Evolutionary conservation across 2,329 filamentous ascomycete species (phyloP).

Genomic region (Curvularia sp.): DNA sequence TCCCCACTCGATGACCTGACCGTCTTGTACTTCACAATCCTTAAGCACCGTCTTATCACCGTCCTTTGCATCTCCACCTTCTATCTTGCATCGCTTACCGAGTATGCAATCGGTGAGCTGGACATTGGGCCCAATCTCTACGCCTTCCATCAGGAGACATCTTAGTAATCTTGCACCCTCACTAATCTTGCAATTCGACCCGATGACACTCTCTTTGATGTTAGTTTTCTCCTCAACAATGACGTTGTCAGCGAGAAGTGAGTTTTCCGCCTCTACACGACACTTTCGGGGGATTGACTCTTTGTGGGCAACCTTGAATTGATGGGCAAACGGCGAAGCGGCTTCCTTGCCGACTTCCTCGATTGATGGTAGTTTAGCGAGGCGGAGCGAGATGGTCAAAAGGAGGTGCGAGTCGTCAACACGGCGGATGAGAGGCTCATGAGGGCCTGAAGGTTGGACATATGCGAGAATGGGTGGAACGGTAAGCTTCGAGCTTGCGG

Average conservation of each 20-base stretch:
- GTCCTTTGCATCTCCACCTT: conserved; percentile 69
- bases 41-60: conserved; percentile 66
- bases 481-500: conserved; percentile 49
- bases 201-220: conserved; percentile 92
- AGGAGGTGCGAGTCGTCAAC: conserved; percentile 88
- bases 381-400: conserved; percentile 79
- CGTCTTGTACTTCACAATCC: conserved; percentile 90
- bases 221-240: conserved; percentile 86
- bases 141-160: conserved; percentile 92
- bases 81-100: conserved; percentile 80
- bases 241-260: conserved; percentile 85
- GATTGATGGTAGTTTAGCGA: conserved; percentile 81
- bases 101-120: conserved; percentile 88
- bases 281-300: conserved; percentile 80
- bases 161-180: conserved; percentile 85
- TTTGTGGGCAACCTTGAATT: conserved; percentile 81
- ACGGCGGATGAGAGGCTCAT: conserved; percentile 74
- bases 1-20: conserved; percentile 82
- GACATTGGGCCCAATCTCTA: conserved; percentile 81
- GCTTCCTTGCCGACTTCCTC: conserved; percentile 64
- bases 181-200: conserved; percentile 84
- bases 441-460: conserved; percentile 70
- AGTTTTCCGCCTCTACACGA: conserved; percentile 82
- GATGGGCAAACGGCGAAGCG: conserved; percentile 76
- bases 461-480: conserved; percentile 83